These are phyloP conservation scores for Sporothrix euskadiensis DNA, from an alignment of 2,329 filamentous ascomycete species.

Conservation along the genomic window DNA sequence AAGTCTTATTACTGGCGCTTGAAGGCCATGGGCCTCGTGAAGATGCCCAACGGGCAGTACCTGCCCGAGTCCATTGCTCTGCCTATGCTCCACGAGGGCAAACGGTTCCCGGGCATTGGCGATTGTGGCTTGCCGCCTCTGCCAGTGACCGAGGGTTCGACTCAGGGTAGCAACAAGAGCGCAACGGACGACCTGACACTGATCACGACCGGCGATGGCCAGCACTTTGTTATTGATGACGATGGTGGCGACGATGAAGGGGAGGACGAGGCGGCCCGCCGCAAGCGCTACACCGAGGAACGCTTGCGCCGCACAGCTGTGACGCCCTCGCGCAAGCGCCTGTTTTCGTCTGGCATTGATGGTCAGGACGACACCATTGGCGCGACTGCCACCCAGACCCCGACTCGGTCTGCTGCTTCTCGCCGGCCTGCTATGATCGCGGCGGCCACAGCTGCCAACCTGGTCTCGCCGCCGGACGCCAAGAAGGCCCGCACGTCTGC, in stretches of 20 bases:
- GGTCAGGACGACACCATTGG: slow-evolving; percentile 2
- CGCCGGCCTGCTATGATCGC: not conserved
- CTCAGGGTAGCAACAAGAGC: not conserved
- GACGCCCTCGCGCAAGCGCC: slow-evolving; percentile 23
- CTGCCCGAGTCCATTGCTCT: slow-evolving; percentile 50
- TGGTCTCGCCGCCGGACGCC: slow-evolving; percentile 1
- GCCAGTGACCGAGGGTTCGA: not conserved
- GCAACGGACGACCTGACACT: not conserved
- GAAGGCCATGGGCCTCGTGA: slow-evolving; percentile 48
- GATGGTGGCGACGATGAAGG: not conserved
- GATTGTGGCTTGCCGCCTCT: slow-evolving; percentile 40
- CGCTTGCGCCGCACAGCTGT: slow-evolving; percentile 13
- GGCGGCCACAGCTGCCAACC: not conserved
- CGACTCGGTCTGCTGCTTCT: too few species aligned
- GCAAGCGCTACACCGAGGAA: slow-evolving; percentile 25
- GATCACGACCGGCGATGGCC: not conserved
- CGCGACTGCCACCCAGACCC: not conserved
- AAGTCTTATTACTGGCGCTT: slow-evolving; percentile 44
- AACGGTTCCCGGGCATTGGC: slow-evolving; percentile 44
- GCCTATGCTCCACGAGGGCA: slow-evolving; percentile 46
- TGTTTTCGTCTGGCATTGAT: slow-evolving; percentile 20
- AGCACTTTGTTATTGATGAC: not conserved
- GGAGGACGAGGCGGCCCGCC: not conserved
- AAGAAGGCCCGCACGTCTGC: slow-evolving; percentile 27
- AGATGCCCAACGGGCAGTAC: slow-evolving; percentile 36